A percentile compares a stretch with the other conserved stretches of the same genome.
These are phyloP conservation scores for Paraurostyla sp. DNA, from an alignment of 73 alveolate genomes.

Conservation along the genomic window DNA sequence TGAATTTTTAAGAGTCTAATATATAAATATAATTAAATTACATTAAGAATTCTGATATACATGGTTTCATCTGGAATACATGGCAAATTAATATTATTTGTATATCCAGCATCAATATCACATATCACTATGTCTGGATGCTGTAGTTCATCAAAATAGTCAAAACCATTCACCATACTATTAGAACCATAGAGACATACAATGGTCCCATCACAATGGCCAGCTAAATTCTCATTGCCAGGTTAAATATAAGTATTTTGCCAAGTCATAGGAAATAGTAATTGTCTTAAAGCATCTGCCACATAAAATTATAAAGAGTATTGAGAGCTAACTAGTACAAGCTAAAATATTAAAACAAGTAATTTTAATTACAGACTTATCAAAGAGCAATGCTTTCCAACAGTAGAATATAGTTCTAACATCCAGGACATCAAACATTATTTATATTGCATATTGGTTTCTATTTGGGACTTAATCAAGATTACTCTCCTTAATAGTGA, in stretches of 20 bases:
- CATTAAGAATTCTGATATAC: conserved; percentile 50
- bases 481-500: conserved; percentile 26
- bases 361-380: conserved; percentile 20
- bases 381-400: conserved; percentile 69
- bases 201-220: conserved; percentile 46
- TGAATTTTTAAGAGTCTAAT: conserved; percentile 53
- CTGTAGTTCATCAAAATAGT: conserved; percentile 39
- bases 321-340: conserved; percentile 35
- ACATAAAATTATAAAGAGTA: conserved; percentile 52
- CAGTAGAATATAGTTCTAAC: conserved; percentile 49
- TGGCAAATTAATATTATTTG: conserved; percentile 56
- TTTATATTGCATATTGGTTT: neutral
- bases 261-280: conserved; percentile 63
- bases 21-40: neutral
- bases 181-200: conserved; percentile 41
- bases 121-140: conserved; percentile 37
- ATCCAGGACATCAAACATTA: conserved; percentile 47
- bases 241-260: conserved; percentile 56
- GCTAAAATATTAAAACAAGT: neutral
- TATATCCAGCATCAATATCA: conserved; percentile 59
- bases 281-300: conserved; percentile 52
- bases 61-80: conserved; percentile 44
- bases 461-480: conserved; percentile 48
- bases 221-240: conserved; percentile 42
- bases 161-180: conserved; percentile 14